Conservation (phyloP, 257 asterid species). For the Solanum chmielewskii region DNA sequence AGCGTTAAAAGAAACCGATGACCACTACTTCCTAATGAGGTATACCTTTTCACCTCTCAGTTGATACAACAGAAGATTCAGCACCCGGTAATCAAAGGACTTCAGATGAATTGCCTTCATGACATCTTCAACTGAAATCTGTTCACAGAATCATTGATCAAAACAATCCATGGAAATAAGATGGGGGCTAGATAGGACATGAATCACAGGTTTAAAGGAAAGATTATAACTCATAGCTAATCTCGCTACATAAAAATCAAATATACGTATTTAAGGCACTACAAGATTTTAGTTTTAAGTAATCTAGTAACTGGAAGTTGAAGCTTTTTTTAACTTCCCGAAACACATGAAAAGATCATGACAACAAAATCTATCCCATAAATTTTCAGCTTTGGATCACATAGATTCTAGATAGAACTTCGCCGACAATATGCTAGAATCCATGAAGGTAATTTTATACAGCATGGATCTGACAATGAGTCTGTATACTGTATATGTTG, state of each 20-base stretch:
- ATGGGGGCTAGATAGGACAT: background rate
- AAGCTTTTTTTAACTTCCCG: background rate
- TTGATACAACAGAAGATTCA: constrained; percentile 78
- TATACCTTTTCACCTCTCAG: constrained; percentile 64
- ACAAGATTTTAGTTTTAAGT: background rate
- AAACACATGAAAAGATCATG: background rate
- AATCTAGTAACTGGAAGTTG: background rate
- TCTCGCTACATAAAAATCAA: background rate
- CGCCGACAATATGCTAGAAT: background rate
- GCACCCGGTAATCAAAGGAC: constrained; percentile 87
- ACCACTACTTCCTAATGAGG: background rate
- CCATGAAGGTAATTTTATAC: background rate
- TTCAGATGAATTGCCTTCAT: constrained; percentile 70
- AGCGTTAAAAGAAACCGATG: background rate
- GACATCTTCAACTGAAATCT: constrained; percentile 71
- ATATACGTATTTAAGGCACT: background rate
- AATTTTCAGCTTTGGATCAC: background rate
- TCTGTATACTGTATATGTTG: background rate
- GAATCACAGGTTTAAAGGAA: background rate
- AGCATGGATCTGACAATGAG: background rate
- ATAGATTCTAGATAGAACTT: background rate
- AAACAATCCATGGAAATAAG: constrained; percentile 2
- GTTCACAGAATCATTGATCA: constrained; percentile 10
- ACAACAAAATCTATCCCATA: background rate
- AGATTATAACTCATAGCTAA: background rate